Base-by-base conservation (phyloP, 2,329 filamentous ascomycete species). In the Bimuria novae-zelandiae region DNA sequence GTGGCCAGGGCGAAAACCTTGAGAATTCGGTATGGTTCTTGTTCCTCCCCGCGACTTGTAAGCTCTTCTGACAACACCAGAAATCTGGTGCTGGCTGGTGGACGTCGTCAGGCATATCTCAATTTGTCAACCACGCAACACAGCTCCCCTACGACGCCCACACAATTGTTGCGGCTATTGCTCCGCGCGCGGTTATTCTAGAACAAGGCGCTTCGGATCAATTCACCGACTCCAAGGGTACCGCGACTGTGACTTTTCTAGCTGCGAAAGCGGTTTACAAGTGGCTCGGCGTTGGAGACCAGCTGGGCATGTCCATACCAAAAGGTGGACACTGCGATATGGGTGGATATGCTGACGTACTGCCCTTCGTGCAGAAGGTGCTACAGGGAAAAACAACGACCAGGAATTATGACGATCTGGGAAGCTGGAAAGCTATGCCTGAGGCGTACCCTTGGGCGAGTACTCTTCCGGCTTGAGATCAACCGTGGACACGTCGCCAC, bases 211-310 rank as follows among this genome's bases (percentile, higher is more conserved):
- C 60, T 8, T 75, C 73, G 5, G 79, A 80, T 57, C 72, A 74
- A 54, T 82, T 78, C 61, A 77, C 74, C 4, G 79, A 81, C 57
- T 77, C 74, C 36, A 80, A 81, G 66, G 79, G 74, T 10, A 81
- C 79, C 0, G 74, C 78, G 1, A 51, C 60, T 2, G 60, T 71
- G 2, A 67, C 69, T 0, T 73, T 69, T 35, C 68, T 70, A 0
- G 68, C 70, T n/a, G 68, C 68, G 2, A 69, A 70, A 43, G 44
- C 63, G 11, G 68, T 74, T 4, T 74, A 72, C 48, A 66, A 57
- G 21, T 74, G 67, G 67, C 39, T 73, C 4, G 69, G 65, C 11
- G 68, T 55, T 7, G 65, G 62, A 2, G 59, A 65, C 3, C 54
- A 67, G 51, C 76, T 81, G 27, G 79, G 71, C 27, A 77, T 81